phyloP scores from a whole-genome alignment of 495 filamentous ascomycete species.

The Astrocystis sublimbata region DNA sequence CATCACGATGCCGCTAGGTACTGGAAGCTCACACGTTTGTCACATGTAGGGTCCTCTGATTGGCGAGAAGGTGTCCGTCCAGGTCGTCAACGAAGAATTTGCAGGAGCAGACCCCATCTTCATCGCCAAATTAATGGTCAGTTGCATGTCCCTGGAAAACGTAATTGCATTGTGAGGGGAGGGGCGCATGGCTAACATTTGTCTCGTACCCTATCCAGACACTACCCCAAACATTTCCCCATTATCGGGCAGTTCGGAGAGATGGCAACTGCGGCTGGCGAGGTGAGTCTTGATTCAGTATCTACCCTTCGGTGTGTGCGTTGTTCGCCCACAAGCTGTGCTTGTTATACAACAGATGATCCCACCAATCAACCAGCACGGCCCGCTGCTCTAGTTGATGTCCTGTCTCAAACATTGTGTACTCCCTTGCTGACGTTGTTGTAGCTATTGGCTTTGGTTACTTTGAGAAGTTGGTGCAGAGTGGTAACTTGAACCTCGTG shows the following conservation, averaged over 20 bases:
- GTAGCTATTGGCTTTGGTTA: slow-evolving; percentile 89
- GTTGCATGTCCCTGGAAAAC: slow-evolving; percentile 29
- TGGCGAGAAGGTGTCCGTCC: slow-evolving; percentile 73
- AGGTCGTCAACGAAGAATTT: slow-evolving; percentile 81
- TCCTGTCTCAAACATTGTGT: background rate
- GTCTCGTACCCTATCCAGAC: slow-evolving; percentile 50
- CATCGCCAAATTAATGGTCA: slow-evolving; percentile 81
- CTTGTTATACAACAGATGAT: background rate
- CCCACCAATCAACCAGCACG: background rate
- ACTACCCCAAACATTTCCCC: slow-evolving; percentile 79
- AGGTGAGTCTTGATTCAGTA: slow-evolving; percentile 59
- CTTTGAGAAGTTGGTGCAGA: slow-evolving; percentile 77
- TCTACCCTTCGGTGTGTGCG: slow-evolving; percentile 1
- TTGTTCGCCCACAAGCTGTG: background rate
- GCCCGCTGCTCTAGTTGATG: background rate
- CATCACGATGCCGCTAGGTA: background rate
- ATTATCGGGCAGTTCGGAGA: slow-evolving; percentile 83
- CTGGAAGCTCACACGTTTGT: slow-evolving; percentile 19
- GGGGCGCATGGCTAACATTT: slow-evolving; percentile 3
- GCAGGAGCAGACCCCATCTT: slow-evolving; percentile 86
- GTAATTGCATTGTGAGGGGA: background rate
- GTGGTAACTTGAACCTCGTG: slow-evolving; percentile 63
- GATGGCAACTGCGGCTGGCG: slow-evolving; percentile 98
- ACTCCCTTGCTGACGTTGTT: background rate
- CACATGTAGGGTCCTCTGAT: slow-evolving; percentile 73